Base-by-base conservation (phyloP, 2,329 filamentous ascomycete genomes). In the Fusarium sp. region DNA sequence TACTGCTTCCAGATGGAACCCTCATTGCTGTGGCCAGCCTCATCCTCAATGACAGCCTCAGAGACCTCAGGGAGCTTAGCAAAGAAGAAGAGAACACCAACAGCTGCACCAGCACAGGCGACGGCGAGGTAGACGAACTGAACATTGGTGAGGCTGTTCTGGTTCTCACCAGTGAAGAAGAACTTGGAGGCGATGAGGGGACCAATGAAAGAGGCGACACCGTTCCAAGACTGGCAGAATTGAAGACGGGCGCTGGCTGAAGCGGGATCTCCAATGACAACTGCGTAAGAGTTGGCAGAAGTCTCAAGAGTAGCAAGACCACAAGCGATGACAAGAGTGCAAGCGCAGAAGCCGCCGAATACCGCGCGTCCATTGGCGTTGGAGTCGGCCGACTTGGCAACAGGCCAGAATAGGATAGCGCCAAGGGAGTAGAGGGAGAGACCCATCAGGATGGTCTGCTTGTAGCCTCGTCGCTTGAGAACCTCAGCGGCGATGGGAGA, bases 91-190 rank as follows among this genome's bases (percentile, higher is more conserved):
- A 90, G 81, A 7, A 83, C 77, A 12, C 88, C 90, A 3, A 94
- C 16, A 85, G 74, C 72, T 86, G 88, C 57, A 92, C 91, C 72
- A 91, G 93, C 77, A 84, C 82, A 73, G 8, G 89, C 89, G 65
- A 94, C 91, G 42, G 88, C 88, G 8, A 92, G 85, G 75, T 93
- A 93, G 3, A 92, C 89, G 85, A 89, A 94, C 77, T 94, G 91
- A 3, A 94, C 91, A 61, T 89, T 89, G 70, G 84, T 83, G 10
- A 92, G 83, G 2, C 86, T 87, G 15, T 80, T 78, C 26, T 85
- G 81, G 62, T 86, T 84, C 59, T 83, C 82, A 52, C 86, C 85
- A 57, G 84, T 84, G 81, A 94, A 93, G 80, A 94, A 91, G 60
- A 89, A 90, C 65, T 89, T 89, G 6, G 89, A 91, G 49, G 90